Base-by-base conservation (phyloP, 306 rosid genomes). In the Sesbania bispinosa region DNA sequence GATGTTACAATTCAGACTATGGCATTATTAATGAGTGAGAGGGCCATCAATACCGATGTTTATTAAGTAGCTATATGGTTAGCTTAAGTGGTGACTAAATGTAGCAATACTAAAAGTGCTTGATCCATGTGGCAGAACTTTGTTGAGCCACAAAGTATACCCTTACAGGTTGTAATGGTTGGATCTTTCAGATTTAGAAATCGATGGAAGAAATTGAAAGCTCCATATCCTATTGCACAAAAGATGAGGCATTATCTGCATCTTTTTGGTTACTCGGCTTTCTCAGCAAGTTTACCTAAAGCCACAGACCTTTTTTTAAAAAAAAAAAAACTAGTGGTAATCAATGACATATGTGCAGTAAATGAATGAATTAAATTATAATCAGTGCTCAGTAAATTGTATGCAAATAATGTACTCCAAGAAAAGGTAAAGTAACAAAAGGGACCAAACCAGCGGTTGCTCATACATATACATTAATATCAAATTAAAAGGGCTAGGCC, bases 401-500 rank as follows among this genome's bases (percentile, higher is more conserved):
- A 58, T 51, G 69, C 42, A 41, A 23, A 65, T 65, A 38, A 51
- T 51, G 20, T 66, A 72, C 54, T 18, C 63, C 39, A 38, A 23
- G 32, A n/a, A 3, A 15, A 63, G 7, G 51, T 3, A 3, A 16
- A 27, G 27, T 14, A 60, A 45, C 18, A 65, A 52, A 53, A 35
- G 36, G 29, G 46, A 43, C 32, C 14, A 61, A 63, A 67, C 21
- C 16, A 36, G 29, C 65, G 74, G 62, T 81, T 60, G 61, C 52
- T 45, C 27, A 48, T 20, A 46, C 15, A 53, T 16, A 71, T 55
- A 16, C 54, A 48, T 77, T 50, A 77, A 74, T 41, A 30, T 57
- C 59, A 60, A 66, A 69, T 47, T 51, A 75, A 67, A 67, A 50
- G 42, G 63, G 69, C 19, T 48, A 62, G 71, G 80, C 16, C 81